Evolutionary conservation across 2,329 filamentous ascomycete genomes (phyloP).

Genomic region (Pseudocercospora macadamiae): DNA sequence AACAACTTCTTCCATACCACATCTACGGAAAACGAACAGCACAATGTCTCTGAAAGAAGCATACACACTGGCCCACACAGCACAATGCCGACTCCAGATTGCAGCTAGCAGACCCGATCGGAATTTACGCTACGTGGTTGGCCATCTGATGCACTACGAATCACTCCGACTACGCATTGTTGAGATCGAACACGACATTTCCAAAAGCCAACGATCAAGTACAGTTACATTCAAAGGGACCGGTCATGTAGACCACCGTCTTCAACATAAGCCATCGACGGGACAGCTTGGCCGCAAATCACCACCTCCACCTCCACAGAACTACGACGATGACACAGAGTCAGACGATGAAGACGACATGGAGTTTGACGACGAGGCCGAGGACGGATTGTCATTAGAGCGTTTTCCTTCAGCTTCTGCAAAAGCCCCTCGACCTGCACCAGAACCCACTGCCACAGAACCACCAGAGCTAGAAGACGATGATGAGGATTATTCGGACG

Average conservation of each 20-base stretch:
- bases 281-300: slow-evolving; percentile 32
- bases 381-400: slow-evolving; percentile 31
- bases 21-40: slow-evolving; percentile 4
- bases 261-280: slow-evolving; percentile 27
- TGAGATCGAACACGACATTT: slow-evolving; percentile 40
- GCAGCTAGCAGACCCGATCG: slow-evolving; percentile 38
- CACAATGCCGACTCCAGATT: slow-evolving; percentile 39
- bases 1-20: slow-evolving; percentile 12
- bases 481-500: slow-evolving; percentile 33
- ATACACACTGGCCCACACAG: slow-evolving; percentile 39
- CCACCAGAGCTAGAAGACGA: slow-evolving; percentile 30
- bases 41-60: slow-evolving; percentile 40
- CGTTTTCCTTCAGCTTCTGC: slow-evolving; percentile 32
- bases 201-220: slow-evolving; percentile 26
- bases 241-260: slow-evolving; percentile 26
- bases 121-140: slow-evolving; percentile 40
- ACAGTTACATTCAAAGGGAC: slow-evolving; percentile 32
- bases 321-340: slow-evolving; percentile 24
- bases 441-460: slow-evolving; percentile 17
- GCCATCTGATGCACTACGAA: slow-evolving; percentile 42
- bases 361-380: slow-evolving; percentile 31
- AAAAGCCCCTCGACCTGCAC: slow-evolving; percentile 24
- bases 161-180: slow-evolving; percentile 39
- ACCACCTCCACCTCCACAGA: slow-evolving; percentile 27
- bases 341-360: slow-evolving; percentile 29